Conservation (phyloP, 139 green algal species). For the Marvania coccoides region DNA sequence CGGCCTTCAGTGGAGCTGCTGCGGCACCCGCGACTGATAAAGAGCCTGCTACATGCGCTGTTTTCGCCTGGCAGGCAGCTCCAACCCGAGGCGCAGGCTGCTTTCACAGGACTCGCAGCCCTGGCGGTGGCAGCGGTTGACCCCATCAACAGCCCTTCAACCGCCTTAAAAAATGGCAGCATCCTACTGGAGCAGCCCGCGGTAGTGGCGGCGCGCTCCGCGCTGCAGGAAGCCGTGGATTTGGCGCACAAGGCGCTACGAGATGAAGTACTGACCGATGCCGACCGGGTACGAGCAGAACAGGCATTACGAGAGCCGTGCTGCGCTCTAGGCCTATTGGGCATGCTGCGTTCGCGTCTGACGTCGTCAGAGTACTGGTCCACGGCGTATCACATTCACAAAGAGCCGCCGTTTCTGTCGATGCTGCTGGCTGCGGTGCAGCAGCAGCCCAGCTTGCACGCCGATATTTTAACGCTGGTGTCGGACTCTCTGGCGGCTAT, state of each 20-base stretch:
- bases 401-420: conserved; percentile 26
- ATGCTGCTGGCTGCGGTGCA: conserved; percentile 26
- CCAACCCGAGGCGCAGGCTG: conserved; percentile 5
- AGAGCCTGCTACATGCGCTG: conserved; percentile 22
- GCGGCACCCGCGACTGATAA: conserved; percentile 31
- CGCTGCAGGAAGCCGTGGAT: conserved; percentile 11
- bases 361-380: conserved; percentile 27
- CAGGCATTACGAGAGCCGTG: conserved; percentile 10
- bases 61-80: conserved; percentile 17
- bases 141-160: neutral
- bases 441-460: conserved; percentile 28
- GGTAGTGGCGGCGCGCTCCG: conserved; percentile 6
- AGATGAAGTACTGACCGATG: neutral
- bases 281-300: conserved; percentile 1
- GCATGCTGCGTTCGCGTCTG: conserved; percentile 10
- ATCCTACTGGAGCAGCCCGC: conserved; percentile 21
- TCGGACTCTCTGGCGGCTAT: neutral
- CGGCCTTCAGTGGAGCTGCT: conserved; percentile 10
- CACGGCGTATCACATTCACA: conserved; percentile 18
- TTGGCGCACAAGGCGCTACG: conserved; percentile 15
- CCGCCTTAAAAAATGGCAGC: neutral
- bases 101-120: conserved; percentile 18
- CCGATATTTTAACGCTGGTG: conserved; percentile 6
- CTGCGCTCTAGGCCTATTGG: conserved; percentile 29
- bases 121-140: conserved; percentile 29